These are phyloP conservation scores for Arachnopeziza araneosa DNA, from an alignment of 2,329 filamentous ascomycete species.

Conservation along the genomic window DNA sequence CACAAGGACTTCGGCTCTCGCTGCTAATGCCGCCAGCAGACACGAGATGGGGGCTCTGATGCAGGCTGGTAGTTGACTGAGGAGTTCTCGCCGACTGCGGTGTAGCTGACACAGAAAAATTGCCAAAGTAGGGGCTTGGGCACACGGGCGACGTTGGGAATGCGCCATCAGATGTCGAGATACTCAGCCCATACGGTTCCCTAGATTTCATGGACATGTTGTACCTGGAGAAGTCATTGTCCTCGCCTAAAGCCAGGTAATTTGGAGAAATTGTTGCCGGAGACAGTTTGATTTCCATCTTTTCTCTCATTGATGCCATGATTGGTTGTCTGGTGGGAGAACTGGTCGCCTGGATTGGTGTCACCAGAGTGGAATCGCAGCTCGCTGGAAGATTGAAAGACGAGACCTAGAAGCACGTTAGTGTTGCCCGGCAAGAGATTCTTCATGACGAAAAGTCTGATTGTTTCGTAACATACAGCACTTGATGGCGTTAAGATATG, in stretches of 20 bases:
- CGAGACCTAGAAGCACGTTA: slow-evolving; percentile 21
- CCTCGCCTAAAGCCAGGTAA: not conserved
- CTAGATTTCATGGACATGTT: not conserved
- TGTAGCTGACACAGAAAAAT: not conserved
- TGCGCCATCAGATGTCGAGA: not conserved
- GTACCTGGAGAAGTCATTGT: not conserved
- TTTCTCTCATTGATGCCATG: not conserved
- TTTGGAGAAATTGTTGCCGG: slow-evolving; percentile 22
- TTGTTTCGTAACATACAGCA: slow-evolving; percentile 19
- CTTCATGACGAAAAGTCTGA: not conserved
- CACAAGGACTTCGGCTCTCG: not conserved
- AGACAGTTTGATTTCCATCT: slow-evolving; percentile 6
- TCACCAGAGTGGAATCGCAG: slow-evolving; percentile 24
- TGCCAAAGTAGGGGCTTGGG: not conserved
- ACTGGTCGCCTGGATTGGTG: slow-evolving; percentile 23
- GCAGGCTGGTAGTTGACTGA: not conserved
- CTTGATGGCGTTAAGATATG: slow-evolving; percentile 18
- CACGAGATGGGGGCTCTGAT: not conserved
- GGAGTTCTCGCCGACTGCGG: not conserved
- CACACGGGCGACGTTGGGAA: not conserved
- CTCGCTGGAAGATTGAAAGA: slow-evolving; percentile 26
- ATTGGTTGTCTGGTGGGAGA: slow-evolving; percentile 6
- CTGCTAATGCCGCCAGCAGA: not conserved
- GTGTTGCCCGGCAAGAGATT: slow-evolving; percentile 6
- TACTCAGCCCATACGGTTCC: not conserved